Conservation (phyloP, 1,139 yeast species). For the Casaregolazyma lundiana region DNA sequence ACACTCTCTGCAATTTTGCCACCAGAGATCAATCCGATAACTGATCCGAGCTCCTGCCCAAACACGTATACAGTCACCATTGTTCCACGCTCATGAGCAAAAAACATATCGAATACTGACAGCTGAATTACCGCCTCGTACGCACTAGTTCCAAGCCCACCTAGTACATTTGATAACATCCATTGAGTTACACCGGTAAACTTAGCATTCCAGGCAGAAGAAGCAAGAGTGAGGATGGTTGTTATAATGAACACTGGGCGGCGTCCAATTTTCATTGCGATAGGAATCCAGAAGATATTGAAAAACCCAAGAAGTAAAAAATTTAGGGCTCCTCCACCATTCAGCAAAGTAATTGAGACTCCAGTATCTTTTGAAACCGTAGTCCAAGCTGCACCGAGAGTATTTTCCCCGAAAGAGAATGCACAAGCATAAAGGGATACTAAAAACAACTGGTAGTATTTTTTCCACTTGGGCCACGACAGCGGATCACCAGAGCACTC, state of each 20-base stretch:
- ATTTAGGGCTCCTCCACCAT: conserved; percentile 48
- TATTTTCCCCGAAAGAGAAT: conserved; percentile 25
- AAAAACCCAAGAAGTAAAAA: conserved; percentile 48
- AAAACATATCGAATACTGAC: conserved; percentile 40
- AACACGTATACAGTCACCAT: conserved; percentile 70
- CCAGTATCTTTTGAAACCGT: conserved; percentile 37
- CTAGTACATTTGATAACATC: conserved; percentile 39
- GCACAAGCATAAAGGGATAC: conserved; percentile 36
- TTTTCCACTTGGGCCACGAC: conserved; percentile 39
- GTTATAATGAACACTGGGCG: conserved; percentile 45
- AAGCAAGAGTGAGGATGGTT: conserved; percentile 25
- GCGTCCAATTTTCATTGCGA: conserved; percentile 51
- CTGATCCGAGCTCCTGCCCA: conserved; percentile 71
- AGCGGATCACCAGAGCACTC: conserved; percentile 48
- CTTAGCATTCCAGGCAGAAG: conserved; percentile 30
- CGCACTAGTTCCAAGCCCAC: conserved; percentile 50
- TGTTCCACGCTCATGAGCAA: conserved; percentile 71
- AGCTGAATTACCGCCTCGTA: conserved; percentile 54
- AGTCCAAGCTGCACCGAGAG: conserved; percentile 26
- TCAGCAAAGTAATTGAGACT: conserved; percentile 40
- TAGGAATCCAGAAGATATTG: conserved; percentile 46
- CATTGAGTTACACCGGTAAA: conserved; percentile 26
- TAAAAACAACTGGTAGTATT: conserved; percentile 42
- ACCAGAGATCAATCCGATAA: conserved; percentile 71
- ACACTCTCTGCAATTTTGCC: conserved; percentile 59